Percentiles rank a stretch among this genome's conserved stretches.
Conservation (phyloP, 495 filamentous ascomycete genomes). For the Penicillium alfredii region DNA sequence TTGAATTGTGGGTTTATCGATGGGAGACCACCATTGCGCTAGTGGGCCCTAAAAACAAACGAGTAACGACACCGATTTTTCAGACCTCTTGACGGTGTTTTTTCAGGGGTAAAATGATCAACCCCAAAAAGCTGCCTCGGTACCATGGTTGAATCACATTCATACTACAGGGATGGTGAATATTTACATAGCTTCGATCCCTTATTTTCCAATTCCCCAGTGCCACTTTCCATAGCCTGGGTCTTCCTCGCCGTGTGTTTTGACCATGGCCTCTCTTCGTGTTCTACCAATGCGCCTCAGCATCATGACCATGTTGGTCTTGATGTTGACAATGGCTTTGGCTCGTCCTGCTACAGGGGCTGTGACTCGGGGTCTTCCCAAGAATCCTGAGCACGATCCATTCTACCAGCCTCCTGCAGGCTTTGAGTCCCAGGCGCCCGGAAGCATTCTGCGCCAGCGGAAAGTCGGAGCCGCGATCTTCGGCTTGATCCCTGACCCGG, state of each 20-base stretch:
- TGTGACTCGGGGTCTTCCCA: constrained; percentile 4
- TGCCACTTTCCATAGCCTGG: no score
- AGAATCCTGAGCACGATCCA: constrained; percentile 26
- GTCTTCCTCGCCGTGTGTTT: no score
- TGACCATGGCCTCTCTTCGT: neutral
- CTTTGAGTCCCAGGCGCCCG: constrained; percentile 20
- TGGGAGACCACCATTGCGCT: no score
- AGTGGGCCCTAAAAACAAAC: no score
- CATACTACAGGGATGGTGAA: constrained; percentile 3
- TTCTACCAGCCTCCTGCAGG: constrained; percentile 31
- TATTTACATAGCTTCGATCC: constrained; percentile 13
- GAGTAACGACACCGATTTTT: no score
- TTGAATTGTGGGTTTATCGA: no score
- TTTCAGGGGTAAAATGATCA: constrained; percentile 9
- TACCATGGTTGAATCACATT: constrained; percentile 10
- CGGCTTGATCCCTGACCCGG: constrained; percentile 25
- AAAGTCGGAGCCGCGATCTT: constrained; percentile 22
- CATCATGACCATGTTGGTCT: constrained; percentile 14
- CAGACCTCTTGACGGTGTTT: no score
- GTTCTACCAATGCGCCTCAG: constrained; percentile 9
- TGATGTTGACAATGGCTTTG: constrained; percentile 13
- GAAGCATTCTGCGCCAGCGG: constrained; percentile 25
- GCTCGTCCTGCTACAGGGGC: constrained; percentile 9
- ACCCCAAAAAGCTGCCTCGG: constrained; percentile 10
- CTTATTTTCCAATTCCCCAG: no score